Percentiles rank a stretch among this genome's conserved stretches.
These are phyloP conservation scores for Cucumis cinereus DNA, from an alignment of 306 rosid genomes.

Conservation along the genomic window DNA sequence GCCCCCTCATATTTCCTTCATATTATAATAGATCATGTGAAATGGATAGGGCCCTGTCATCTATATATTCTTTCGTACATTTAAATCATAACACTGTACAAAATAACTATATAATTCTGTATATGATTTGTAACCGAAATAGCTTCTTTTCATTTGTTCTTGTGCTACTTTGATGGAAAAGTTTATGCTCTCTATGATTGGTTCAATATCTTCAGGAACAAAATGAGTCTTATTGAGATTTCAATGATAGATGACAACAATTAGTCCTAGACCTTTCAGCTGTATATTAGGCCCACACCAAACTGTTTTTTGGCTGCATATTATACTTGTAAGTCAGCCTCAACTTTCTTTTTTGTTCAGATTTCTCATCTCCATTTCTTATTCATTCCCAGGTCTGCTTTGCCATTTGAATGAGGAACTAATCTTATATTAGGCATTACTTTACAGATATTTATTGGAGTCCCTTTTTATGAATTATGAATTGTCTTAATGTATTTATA, in stretches of 20 bases:
- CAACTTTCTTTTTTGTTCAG: not conserved
- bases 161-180: not conserved
- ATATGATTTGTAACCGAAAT: not conserved
- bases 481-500: not conserved
- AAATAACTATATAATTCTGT: not conserved
- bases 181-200: not conserved
- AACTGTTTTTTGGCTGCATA: not conserved
- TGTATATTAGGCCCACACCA: constrained; percentile 1
- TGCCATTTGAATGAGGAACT: not conserved
- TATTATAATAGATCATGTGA: not conserved
- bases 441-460: not conserved
- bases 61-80: not conserved
- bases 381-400: not conserved
- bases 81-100: not conserved
- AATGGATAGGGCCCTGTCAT: not conserved
- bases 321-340: not conserved
- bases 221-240: not conserved
- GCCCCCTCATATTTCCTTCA: not conserved
- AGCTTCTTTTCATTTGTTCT: not conserved
- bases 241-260: not conserved
- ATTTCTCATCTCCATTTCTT: not conserved
- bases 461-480: not conserved
- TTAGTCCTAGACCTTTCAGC: not conserved
- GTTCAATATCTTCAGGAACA: not conserved
- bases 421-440: not conserved